These are phyloP conservation scores for Populus hybrid DNA, from an alignment of 441 rosid genomes.

Conservation along the genomic window DNA sequence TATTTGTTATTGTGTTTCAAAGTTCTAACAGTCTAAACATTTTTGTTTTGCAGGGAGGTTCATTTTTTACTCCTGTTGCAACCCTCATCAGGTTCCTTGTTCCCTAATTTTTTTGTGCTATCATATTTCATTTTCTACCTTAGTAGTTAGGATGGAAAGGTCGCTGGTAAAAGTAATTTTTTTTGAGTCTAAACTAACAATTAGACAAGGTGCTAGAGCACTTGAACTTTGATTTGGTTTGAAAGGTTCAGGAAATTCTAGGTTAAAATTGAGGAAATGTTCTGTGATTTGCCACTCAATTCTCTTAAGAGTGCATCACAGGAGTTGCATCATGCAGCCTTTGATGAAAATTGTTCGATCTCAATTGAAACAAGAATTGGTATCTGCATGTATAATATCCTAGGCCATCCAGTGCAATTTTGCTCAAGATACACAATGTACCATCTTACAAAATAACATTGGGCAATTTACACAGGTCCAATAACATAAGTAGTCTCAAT, in stretches of 20 bases:
- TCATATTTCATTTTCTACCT: neutral
- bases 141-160: neutral
- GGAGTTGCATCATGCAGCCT: neutral
- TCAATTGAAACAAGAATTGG: neutral
- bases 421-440: neutral
- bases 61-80: constrained; percentile 30
- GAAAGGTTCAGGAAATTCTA: neutral
- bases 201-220: neutral
- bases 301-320: neutral
- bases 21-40: constrained; percentile 11
- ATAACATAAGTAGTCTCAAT: neutral
- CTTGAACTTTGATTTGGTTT: neutral
- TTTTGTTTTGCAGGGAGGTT: constrained; percentile 46
- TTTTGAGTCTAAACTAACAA: neutral
- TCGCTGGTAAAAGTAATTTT: neutral
- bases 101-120: neutral
- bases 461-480: neutral
- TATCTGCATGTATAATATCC: neutral
- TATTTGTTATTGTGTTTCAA: neutral
- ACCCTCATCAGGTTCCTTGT: constrained; percentile 52
- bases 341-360: neutral
- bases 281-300: neutral
- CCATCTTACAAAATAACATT: neutral
- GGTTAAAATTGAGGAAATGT: neutral
- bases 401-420: neutral